phyloP scores from a whole-genome alignment of 306 rosid genomes.

The Dryas drummondii region DNA sequence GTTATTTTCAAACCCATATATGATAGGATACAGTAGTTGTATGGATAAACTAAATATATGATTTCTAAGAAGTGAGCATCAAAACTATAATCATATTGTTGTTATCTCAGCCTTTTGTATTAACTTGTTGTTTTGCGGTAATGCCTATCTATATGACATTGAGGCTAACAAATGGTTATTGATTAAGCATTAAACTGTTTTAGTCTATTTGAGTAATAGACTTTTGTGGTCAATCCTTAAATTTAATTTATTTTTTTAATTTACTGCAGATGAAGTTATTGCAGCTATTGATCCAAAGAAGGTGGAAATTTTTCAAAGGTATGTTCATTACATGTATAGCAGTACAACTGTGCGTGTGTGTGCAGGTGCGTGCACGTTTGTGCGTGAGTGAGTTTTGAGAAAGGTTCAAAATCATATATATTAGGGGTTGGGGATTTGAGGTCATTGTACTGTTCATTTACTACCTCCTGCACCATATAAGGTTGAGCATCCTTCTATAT shows the following conservation, averaged over 20 bases:
- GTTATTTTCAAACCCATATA: too few relatives aligned
- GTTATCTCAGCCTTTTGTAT: background rate
- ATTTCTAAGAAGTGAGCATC: background rate
- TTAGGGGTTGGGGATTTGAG: background rate
- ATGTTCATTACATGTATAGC: conserved; percentile 19
- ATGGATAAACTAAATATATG: too few relatives aligned
- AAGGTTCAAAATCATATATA: background rate
- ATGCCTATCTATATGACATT: background rate
- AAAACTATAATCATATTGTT: background rate
- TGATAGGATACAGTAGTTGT: too few relatives aligned
- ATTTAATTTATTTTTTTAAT: conserved; percentile 17
- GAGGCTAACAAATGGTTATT: conserved; percentile 1
- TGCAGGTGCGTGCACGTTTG: too few relatives aligned
- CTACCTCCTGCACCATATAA: background rate
- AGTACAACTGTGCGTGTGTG: background rate
- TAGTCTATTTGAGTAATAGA: conserved; percentile 20
- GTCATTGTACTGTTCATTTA: background rate
- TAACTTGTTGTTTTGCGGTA: background rate
- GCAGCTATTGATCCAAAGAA: conserved; percentile 85
- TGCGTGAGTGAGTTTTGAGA: background rate
- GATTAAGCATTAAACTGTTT: conserved; percentile 1
- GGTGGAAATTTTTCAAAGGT: conserved; percentile 91
- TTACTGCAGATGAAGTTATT: conserved; percentile 75
- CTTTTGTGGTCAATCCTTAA: conserved; percentile 14
- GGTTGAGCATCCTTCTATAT: too few relatives aligned